Conservation (phyloP, 257 asterid species). For the Primulina eburnea region DNA sequence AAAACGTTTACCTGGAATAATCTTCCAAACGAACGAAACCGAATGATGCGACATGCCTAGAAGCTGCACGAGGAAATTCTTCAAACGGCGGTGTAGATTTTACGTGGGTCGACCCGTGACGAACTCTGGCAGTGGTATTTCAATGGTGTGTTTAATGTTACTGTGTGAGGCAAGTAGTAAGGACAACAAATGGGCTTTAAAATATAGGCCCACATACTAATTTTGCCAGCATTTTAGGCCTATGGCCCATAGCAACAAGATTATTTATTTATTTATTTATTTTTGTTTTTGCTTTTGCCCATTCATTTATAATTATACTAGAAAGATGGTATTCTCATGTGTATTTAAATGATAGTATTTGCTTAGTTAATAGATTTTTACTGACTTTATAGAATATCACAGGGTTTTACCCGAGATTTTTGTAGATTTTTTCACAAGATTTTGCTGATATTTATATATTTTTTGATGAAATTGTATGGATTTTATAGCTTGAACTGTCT, state of each 20-base stretch:
- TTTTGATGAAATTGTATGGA: too few species aligned
- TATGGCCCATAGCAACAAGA: background rate
- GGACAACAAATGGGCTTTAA: conserved; percentile 2
- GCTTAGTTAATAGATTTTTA: too few species aligned
- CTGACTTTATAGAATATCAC: too few species aligned
- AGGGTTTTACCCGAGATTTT: too few species aligned
- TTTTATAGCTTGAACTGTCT: too few species aligned
- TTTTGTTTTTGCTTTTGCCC: too few species aligned
- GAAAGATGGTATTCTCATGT: too few species aligned
- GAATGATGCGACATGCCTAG: conserved; percentile 36
- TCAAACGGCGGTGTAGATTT: conserved; percentile 18
- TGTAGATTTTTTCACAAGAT: too few species aligned
- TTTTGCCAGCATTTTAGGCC: background rate
- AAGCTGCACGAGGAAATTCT: conserved; percentile 3
- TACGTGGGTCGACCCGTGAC: background rate
- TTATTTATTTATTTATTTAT: too few species aligned
- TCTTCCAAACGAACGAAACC: conserved; percentile 28
- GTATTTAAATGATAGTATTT: too few species aligned
- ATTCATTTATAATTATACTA: too few species aligned
- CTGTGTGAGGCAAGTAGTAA: background rate
- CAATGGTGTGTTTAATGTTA: background rate
- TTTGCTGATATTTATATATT: too few species aligned
- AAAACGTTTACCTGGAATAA: conserved; percentile 34
- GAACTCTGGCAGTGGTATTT: background rate
- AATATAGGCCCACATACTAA: background rate